Evolutionary conservation across 495 filamentous ascomycete genomes (phyloP).

Genomic region (Penicillium samsonianum): DNA sequence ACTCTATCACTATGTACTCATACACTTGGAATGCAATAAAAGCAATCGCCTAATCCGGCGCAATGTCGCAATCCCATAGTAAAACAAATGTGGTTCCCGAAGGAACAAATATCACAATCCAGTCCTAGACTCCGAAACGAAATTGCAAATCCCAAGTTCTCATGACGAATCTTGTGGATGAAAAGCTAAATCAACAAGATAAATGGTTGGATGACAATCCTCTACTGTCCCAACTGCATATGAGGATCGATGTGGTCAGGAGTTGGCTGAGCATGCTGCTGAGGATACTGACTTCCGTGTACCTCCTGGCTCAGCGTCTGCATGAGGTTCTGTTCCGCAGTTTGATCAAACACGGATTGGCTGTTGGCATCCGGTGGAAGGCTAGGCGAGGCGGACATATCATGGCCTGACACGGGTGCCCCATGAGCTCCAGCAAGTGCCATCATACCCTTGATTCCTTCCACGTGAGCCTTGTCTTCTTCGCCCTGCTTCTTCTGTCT

Average conservation of each 20-base stretch:
- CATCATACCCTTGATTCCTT: slow-evolving; percentile 72
- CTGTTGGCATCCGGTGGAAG: slow-evolving; percentile 40
- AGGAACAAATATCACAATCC: slow-evolving; percentile 7
- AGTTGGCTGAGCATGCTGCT: slow-evolving; percentile 33
- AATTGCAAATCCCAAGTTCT: slow-evolving; percentile 8
- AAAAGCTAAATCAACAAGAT: slow-evolving; percentile 15
- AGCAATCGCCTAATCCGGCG: slow-evolving; percentile 12
- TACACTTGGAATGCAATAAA: slow-evolving; percentile 12
- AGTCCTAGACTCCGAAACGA: slow-evolving; percentile 10
- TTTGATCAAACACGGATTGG: slow-evolving; percentile 44
- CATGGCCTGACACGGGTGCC: slow-evolving; percentile 40
- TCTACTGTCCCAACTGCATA: slow-evolving; percentile 43
- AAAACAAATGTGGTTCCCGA: slow-evolving; percentile 13
- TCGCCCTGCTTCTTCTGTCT: slow-evolving; percentile 63
- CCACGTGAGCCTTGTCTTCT: slow-evolving; percentile 71
- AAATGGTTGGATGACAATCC: neutral
- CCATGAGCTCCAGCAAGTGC: slow-evolving; percentile 53
- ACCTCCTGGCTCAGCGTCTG: slow-evolving; percentile 52
- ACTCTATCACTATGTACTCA: slow-evolving; percentile 15
- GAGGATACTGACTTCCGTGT: slow-evolving; percentile 46
- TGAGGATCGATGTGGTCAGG: slow-evolving; percentile 41
- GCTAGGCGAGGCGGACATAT: slow-evolving; percentile 50
- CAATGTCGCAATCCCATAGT: slow-evolving; percentile 15
- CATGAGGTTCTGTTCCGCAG: slow-evolving; percentile 52
- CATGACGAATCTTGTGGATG: slow-evolving; percentile 1